Conservation (phyloP, 352 stramenopile genomes). For the Globisporangium paddicum region DNA sequence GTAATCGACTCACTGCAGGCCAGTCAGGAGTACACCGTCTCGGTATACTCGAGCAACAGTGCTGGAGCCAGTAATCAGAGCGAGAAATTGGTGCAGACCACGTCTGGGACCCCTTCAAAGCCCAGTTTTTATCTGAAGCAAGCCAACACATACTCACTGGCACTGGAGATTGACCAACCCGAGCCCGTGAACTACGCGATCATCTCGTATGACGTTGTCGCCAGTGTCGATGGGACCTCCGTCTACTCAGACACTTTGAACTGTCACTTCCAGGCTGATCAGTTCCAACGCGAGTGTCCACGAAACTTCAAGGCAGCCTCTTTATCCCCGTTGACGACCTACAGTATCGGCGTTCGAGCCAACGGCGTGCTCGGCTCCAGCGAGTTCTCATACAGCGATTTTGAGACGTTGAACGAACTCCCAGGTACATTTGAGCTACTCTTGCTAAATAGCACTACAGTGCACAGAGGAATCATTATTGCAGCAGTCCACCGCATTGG, state of each 20-base stretch:
- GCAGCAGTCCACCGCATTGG: conserved; percentile 26
- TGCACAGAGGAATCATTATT: conserved; percentile 17
- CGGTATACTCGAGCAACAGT: conserved; percentile 27
- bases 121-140: conserved; percentile 17
- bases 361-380: conserved; percentile 4
- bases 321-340: not conserved
- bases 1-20: conserved; percentile 21
- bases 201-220: conserved; percentile 22
- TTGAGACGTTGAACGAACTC: conserved; percentile 2
- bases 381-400: not conserved
- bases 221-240: not conserved
- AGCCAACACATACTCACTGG: conserved; percentile 39
- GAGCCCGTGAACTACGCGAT: conserved; percentile 31
- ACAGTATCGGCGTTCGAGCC: conserved; percentile 6
- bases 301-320: not conserved
- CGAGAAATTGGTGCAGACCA: conserved; percentile 23
- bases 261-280: not conserved
- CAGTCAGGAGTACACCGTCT: conserved; percentile 24
- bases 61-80: conserved; percentile 12
- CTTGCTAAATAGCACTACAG: conserved; percentile 10
- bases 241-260: conserved; percentile 5
- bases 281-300: not conserved
- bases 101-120: conserved; percentile 22
- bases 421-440: conserved; percentile 18
- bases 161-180: conserved; percentile 14